These are phyloP conservation scores for Calonectria naviculata DNA, from an alignment of 2,329 filamentous ascomycete species.

Conservation along the genomic window DNA sequence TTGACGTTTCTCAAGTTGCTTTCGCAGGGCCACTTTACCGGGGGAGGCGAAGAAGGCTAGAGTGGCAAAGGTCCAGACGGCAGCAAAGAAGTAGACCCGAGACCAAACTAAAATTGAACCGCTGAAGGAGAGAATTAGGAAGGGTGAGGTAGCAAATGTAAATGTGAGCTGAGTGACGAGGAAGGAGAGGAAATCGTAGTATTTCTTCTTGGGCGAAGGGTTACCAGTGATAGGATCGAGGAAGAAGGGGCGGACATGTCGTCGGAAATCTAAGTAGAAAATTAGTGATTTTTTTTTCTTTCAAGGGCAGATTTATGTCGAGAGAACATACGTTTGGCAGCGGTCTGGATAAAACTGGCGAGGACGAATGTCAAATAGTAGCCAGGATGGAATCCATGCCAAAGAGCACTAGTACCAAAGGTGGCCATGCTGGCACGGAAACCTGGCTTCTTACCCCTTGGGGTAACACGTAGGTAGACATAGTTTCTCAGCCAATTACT, in stretches of 20 bases:
- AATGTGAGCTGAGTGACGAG: slow-evolving; percentile 84
- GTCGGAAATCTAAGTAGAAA: slow-evolving; percentile 77
- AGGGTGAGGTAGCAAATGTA: slow-evolving; percentile 85
- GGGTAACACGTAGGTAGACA: slow-evolving; percentile 93
- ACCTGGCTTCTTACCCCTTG: slow-evolving; percentile 93
- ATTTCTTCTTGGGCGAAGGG: slow-evolving; percentile 78
- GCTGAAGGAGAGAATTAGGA: slow-evolving; percentile 81
- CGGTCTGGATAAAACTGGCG: slow-evolving; percentile 90
- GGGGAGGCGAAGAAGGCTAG: slow-evolving; percentile 85
- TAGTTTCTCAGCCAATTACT: slow-evolving; percentile 98
- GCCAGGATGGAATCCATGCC: slow-evolving; percentile 98
- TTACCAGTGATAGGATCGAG: slow-evolving; percentile 79
- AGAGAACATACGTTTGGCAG: slow-evolving; percentile 85
- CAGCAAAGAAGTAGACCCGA: slow-evolving; percentile 88
- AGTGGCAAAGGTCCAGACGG: slow-evolving; percentile 73
- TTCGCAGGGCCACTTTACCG: slow-evolving; percentile 70
- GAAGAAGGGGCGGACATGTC: slow-evolving; percentile 93
- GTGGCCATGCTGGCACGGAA: slow-evolving; percentile 95
- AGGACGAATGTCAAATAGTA: slow-evolving; percentile 94
- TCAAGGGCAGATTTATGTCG: no score
- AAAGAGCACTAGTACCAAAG: slow-evolving; percentile 93
- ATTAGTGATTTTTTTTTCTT: slow-evolving; percentile 5
- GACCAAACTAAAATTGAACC: slow-evolving; percentile 82
- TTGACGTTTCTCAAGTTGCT: slow-evolving; percentile 68
- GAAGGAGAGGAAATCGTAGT: slow-evolving; percentile 85